phyloP scores from a whole-genome alignment of 2,329 filamentous ascomycete species.

The Torrubiella hemipterigena region DNA sequence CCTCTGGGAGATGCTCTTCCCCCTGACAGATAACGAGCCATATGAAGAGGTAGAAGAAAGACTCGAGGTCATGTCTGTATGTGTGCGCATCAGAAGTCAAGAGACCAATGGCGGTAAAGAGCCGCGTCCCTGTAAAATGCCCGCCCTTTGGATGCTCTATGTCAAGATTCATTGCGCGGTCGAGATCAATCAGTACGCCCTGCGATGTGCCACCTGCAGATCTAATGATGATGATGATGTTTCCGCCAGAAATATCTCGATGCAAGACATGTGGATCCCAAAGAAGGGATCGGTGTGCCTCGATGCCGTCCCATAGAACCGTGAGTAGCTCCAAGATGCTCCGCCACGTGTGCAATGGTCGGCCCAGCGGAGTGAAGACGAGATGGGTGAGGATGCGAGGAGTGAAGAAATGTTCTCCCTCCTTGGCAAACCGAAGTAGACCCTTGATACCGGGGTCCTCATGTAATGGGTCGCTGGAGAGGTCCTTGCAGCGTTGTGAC shows the following conservation, averaged over 20 bases:
- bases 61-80: conserved; percentile 1
- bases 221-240: background rate
- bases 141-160: background rate
- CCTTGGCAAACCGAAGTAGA: too few species aligned
- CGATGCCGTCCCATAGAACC: background rate
- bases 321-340: background rate
- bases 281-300: conserved; percentile 1
- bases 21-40: too few species aligned
- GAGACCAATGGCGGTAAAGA: background rate
- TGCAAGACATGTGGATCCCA: background rate
- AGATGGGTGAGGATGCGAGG: background rate
- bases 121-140: background rate
- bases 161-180: background rate
- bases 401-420: too few species aligned
- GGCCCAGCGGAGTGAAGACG: background rate
- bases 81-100: background rate
- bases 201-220: background rate
- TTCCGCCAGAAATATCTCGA: background rate
- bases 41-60: conserved; percentile 1
- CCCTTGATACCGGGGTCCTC: too few species aligned
- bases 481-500: background rate
- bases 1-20: too few species aligned
- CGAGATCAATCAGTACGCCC: conserved; percentile 1
- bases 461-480: too few species aligned
- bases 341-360: background rate